These are phyloP conservation scores for Monosporascus cannonballus DNA, from an alignment of 2,329 filamentous ascomycete genomes.

Conservation along the genomic window DNA sequence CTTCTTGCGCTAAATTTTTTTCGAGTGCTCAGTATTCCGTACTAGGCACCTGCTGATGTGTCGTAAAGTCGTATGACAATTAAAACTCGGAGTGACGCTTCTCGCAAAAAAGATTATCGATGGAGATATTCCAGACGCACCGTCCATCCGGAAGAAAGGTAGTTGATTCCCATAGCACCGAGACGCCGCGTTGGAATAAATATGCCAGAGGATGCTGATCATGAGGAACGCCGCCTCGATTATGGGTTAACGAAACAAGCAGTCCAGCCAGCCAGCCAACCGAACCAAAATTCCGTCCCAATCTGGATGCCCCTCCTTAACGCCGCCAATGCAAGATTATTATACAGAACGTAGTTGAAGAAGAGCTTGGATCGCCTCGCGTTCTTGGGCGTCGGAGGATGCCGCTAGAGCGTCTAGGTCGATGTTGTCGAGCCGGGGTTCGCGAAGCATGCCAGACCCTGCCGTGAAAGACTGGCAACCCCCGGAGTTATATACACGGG, in stretches of 20 bases:
- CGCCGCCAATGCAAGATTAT: slow-evolving; percentile 50
- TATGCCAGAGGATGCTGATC: slow-evolving; percentile 18
- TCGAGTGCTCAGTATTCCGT: slow-evolving; percentile 7
- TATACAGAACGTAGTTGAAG: slow-evolving; percentile 76
- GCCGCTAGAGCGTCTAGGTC: slow-evolving; percentile 45
- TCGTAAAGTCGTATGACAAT: slow-evolving; percentile 21
- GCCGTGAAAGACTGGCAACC: slow-evolving; percentile 43
- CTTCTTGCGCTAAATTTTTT: slow-evolving; percentile 8
- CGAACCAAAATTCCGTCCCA: slow-evolving; percentile 16
- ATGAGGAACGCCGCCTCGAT: slow-evolving; percentile 21
- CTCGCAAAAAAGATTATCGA: slow-evolving; percentile 14
- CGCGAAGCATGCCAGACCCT: slow-evolving; percentile 46
- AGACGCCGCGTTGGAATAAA: slow-evolving; percentile 19
- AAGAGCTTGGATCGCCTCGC: slow-evolving; percentile 75
- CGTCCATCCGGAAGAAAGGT: slow-evolving; percentile 11
- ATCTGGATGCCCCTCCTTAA: slow-evolving; percentile 29
- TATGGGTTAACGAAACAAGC: slow-evolving; percentile 18
- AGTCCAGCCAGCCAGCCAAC: slow-evolving; percentile 19
- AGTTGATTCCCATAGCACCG: slow-evolving; percentile 14
- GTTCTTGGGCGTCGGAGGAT: slow-evolving; percentile 64
- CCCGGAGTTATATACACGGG: slow-evolving; percentile 42
- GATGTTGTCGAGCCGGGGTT: slow-evolving; percentile 45
- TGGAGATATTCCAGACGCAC: slow-evolving; percentile 12
- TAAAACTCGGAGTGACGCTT: slow-evolving; percentile 20
- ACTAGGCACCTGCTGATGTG: slow-evolving; percentile 10